phyloP scores from a whole-genome alignment of 163 green algal species.

The Botryococcus braunii region DNA sequence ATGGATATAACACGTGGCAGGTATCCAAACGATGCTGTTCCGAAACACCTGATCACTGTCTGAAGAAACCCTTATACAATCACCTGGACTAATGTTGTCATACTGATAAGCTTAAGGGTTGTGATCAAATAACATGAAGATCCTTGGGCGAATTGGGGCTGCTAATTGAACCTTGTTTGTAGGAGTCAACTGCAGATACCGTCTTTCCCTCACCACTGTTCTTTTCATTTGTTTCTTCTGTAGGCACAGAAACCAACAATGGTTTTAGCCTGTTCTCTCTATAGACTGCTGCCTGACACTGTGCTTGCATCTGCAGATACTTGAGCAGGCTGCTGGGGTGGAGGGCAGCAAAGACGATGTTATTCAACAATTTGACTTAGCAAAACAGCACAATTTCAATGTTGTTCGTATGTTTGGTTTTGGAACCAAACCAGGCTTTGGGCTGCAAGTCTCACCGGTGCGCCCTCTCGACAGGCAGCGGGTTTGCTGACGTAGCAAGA shows the following conservation, averaged over 20 bases:
- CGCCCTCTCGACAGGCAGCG: too few relatives aligned
- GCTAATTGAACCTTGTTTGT: background rate
- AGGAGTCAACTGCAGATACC: background rate
- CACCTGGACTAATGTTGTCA: too few relatives aligned
- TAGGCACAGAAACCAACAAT: too few relatives aligned
- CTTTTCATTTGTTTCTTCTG: too few relatives aligned
- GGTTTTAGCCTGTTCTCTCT: background rate
- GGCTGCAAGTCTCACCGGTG: background rate
- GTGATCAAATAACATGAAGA: too few relatives aligned
- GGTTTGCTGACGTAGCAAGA: too few relatives aligned
- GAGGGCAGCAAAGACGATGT: background rate
- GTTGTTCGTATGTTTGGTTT: slow-evolving; percentile 10
- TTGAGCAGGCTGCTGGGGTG: slow-evolving; percentile 9
- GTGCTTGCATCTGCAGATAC: background rate
- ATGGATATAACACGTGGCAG: slow-evolving; percentile 14
- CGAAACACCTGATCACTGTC: too few relatives aligned
- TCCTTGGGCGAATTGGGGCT: too few relatives aligned
- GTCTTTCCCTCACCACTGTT: background rate
- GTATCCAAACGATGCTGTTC: background rate
- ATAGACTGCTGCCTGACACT: background rate
- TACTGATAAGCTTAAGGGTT: too few relatives aligned
- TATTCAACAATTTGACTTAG: slow-evolving; percentile 2
- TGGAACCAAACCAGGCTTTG: background rate
- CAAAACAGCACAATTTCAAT: background rate
- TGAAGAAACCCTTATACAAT: too few relatives aligned